phyloP scores from a whole-genome alignment of 2,329 filamentous ascomycete species.

The Colletotrichum acutatum region DNA sequence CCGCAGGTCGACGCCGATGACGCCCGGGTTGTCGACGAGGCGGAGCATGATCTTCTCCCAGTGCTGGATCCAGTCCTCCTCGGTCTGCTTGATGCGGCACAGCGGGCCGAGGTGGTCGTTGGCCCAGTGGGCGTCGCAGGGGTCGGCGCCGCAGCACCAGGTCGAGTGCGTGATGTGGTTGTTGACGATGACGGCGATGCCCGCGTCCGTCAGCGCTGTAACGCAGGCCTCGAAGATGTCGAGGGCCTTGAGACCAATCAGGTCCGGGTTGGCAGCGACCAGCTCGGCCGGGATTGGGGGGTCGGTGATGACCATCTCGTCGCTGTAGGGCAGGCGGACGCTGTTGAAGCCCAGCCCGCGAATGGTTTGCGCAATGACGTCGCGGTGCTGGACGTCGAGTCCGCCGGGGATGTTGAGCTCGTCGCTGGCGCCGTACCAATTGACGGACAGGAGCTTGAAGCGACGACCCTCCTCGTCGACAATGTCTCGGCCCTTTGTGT shows the following conservation, averaged over 20 bases:
- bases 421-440: slow-evolving; percentile 79
- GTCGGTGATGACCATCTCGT: slow-evolving; percentile 73
- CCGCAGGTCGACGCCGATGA: slow-evolving; percentile 74
- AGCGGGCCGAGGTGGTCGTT: slow-evolving; percentile 71
- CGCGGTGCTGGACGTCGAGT: slow-evolving; percentile 71
- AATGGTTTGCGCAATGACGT: slow-evolving; percentile 69
- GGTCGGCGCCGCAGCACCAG: slow-evolving; percentile 77
- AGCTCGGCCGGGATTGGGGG: slow-evolving; percentile 62
- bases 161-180: slow-evolving; percentile 76
- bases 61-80: slow-evolving; percentile 73
- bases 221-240: slow-evolving; percentile 71
- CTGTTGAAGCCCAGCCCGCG: slow-evolving; percentile 75
- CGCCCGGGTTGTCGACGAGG: slow-evolving; percentile 67
- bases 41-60: slow-evolving; percentile 74
- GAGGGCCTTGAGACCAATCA: slow-evolving; percentile 65
- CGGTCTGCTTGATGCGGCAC: slow-evolving; percentile 71
- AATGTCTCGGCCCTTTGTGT: slow-evolving; percentile 68
- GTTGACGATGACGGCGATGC: slow-evolving; percentile 74
- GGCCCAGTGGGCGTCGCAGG: slow-evolving; percentile 74
- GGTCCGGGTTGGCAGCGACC: slow-evolving; percentile 69
- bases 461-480: slow-evolving; percentile 67
- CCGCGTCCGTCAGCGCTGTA: slow-evolving; percentile 68
- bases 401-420: slow-evolving; percentile 73
- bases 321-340: slow-evolving; percentile 74
- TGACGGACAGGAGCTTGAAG: slow-evolving; percentile 72